phyloP scores from a whole-genome alignment of 495 filamentous ascomycete species.

The Hypoxylon subgilvum region DNA sequence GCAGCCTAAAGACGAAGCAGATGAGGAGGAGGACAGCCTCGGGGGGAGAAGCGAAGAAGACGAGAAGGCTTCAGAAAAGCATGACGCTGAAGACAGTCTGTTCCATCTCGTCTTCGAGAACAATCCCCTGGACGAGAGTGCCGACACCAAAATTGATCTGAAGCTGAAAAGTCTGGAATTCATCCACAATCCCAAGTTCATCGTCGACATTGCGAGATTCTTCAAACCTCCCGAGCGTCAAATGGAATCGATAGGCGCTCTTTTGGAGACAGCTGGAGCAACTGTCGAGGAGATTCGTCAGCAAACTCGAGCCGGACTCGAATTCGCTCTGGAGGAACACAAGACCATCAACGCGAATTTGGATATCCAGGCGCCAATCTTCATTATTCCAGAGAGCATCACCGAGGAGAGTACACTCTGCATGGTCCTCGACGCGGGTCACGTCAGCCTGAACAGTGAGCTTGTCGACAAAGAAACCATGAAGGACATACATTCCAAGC shows the following conservation, averaged over 20 bases:
- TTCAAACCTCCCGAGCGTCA: conserved; percentile 95
- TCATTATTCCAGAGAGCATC: conserved; percentile 93
- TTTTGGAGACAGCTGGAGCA: conserved; percentile 92
- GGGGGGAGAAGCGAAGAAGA: too few species aligned
- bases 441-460: conserved; percentile 90
- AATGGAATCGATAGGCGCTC: conserved; percentile 95
- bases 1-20: too few species aligned
- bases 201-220: conserved; percentile 88
- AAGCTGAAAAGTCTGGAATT: conserved; percentile 96
- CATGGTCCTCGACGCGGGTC: conserved; percentile 93
- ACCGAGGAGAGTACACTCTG: conserved; percentile 79
- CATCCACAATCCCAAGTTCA: conserved; percentile 91
- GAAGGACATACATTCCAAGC: conserved; percentile 86
- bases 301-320: conserved; percentile 92
- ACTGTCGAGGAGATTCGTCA: conserved; percentile 93
- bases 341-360: conserved; percentile 96
- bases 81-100: conserved; percentile 84
- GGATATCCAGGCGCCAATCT: conserved; percentile 92
- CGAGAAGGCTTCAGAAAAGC: too few species aligned
- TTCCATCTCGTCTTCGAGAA: conserved; percentile 92
- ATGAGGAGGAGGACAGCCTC: too few species aligned
- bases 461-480: conserved; percentile 88
- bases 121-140: conserved; percentile 89
- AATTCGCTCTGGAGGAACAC: conserved; percentile 95
- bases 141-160: conserved; percentile 87